Conservation (phyloP, 1,284 basidiomycete species). For the Ustilago sp. region DNA sequence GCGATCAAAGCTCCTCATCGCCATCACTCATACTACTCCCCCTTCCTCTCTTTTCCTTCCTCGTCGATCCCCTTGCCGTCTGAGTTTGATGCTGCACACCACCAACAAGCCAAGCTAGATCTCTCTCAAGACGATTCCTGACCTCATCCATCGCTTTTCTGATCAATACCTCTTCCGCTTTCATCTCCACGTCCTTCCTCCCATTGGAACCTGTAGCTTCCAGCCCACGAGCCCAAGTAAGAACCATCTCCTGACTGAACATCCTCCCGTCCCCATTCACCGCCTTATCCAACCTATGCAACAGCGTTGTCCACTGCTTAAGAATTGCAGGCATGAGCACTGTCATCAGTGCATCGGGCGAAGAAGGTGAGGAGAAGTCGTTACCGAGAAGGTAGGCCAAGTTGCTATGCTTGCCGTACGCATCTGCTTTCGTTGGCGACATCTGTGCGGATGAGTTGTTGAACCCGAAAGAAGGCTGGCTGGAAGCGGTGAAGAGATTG, state of each 20-base stretch:
- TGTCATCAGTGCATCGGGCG: conserved; percentile 59
- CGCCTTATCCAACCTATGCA: conserved; percentile 49
- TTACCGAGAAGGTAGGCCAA: conserved; percentile 32
- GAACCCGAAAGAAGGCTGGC: conserved; percentile 27
- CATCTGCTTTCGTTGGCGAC: conserved; percentile 18
- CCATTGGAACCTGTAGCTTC: conserved; percentile 23
- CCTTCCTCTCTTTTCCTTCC: conserved; percentile 29
- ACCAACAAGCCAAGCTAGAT: conserved; percentile 59
- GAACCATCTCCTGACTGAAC: conserved; percentile 62
- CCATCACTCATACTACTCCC: conserved; percentile 46
- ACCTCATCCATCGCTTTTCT: conserved; percentile 55
- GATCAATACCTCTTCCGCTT: conserved; percentile 45
- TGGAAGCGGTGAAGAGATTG: conserved; percentile 43
- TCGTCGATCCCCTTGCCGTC: neutral
- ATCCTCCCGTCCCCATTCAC: conserved; percentile 65
- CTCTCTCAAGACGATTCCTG: conserved; percentile 46
- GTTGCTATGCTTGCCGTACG: conserved; percentile 43
- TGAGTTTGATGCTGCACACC: conserved; percentile 17
- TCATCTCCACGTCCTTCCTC: conserved; percentile 11
- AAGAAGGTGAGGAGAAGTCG: conserved; percentile 34
- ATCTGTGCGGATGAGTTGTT: conserved; percentile 3
- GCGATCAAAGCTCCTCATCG: conserved; percentile 35
- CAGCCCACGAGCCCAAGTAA: conserved; percentile 55
- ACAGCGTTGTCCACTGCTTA: conserved; percentile 60
- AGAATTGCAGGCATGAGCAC: conserved; percentile 59